Base-by-base conservation (phyloP, 345 rosid species). In the Syzygium jambos region DNA sequence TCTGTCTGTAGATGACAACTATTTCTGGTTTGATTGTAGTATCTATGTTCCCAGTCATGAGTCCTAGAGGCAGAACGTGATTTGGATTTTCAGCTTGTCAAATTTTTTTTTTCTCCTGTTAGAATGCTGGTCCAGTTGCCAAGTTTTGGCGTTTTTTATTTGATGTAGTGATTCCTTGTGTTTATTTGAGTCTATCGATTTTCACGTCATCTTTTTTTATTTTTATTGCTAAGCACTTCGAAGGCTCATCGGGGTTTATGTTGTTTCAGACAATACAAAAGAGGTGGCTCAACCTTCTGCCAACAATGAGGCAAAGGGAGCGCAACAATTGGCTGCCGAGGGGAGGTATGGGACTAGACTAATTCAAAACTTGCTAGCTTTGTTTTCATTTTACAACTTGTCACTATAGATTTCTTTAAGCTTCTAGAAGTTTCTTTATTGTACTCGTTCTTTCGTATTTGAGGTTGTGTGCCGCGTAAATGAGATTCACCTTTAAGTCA, bases 181-280 rank as follows among this genome's bases (percentile, higher is more conserved):
- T 84, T 53, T 84, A 46, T 19, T 53, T 2, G 19, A 53, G 63
- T 41, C 56, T 83, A 46, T 54, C 29, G 27, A 23, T 52, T 84
- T 86, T 53, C 87, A 19, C 17, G 15, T n/a, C 0, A 11, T 85
- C 46, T 85, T 43, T 13, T 83, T 30, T 34, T 73, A 19, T 55
- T 59, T 43, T 52, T 38, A 52, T 59, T 11, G n/a, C 89, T 85
- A 61, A 84, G 52, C 43, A 22, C 88, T 88, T 41, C 7, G 49
- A 73, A 73, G 82, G 27, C 82, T 73, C 49, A 22, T 63, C 85
- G 89, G 21, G 87, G 78, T 73, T 84, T 82, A 7, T 51, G 80
- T 78, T 63, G 84, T 49, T 89, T 84, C 94, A 95, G 98, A 96
- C 87, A 89, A 90, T 78, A 46, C 95, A 27, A 96, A 94, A 93